phyloP scores from a whole-genome alignment of 768 basidiomycete genomes.

The Mycena capillaripes region DNA sequence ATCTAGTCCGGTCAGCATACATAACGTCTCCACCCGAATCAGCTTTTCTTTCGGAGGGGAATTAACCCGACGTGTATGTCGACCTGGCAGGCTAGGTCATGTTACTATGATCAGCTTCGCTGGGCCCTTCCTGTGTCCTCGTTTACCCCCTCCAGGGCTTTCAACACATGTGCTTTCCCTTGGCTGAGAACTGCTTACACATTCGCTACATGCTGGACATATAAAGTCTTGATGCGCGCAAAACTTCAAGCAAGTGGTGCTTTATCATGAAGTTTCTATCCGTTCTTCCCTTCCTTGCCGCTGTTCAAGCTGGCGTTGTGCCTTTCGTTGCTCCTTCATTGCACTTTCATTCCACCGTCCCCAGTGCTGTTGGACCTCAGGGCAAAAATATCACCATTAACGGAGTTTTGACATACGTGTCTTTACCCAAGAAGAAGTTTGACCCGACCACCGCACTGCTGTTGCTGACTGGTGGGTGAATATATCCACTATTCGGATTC shows the following conservation, averaged over 20 bases:
- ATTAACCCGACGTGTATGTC: too few relatives aligned
- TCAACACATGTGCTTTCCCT: neutral
- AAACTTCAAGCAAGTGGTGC: neutral
- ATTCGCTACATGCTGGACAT: neutral
- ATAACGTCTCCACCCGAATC: too few relatives aligned
- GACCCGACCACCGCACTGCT: constrained; percentile 29
- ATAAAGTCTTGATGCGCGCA: neutral
- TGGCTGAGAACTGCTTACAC: neutral
- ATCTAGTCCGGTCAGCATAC: too few relatives aligned
- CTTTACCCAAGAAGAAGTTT: constrained; percentile 29
- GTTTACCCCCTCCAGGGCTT: neutral
- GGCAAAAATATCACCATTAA: constrained; percentile 36
- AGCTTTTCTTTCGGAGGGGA: too few relatives aligned
- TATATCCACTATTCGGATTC: neutral
- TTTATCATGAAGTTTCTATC: neutral
- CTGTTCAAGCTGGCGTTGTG: constrained; percentile 10
- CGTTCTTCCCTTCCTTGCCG: constrained; percentile 15
- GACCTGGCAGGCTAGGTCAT: too few relatives aligned
- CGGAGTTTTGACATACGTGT: constrained; percentile 35
- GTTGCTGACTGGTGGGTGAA: constrained; percentile 28
- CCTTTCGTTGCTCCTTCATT: neutral
- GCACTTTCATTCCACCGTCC: constrained; percentile 14
- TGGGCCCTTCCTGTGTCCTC: constrained; percentile 2
- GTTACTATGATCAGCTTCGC: neutral
- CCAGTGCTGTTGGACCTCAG: constrained; percentile 4